Percentiles rank a stretch among this genome's conserved stretches.
Evolutionary conservation across 78 protist genomes (phyloP).

Genomic region (Cavenderia fasciculata): DNA sequence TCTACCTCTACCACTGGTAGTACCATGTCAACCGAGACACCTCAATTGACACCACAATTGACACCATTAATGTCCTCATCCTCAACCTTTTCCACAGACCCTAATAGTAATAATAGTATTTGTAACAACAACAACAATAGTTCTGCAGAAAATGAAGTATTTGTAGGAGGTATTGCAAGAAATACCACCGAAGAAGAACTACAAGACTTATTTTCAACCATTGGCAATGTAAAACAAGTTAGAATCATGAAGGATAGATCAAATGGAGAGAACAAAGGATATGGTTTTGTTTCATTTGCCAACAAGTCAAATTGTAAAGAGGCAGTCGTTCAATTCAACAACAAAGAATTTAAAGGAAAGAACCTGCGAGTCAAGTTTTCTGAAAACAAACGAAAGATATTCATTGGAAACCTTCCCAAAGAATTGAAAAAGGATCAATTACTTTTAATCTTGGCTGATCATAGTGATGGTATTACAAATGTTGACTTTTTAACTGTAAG

Average conservation of each 20-base stretch:
- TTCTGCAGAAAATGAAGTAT: constrained; percentile 13
- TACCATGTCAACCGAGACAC: background rate
- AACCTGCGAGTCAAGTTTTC: constrained; percentile 19
- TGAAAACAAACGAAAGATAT: constrained; percentile 22
- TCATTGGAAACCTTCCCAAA: constrained; percentile 62
- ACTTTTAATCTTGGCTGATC: background rate
- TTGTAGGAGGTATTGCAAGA: constrained; percentile 25
- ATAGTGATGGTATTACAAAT: background rate
- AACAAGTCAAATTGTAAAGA: constrained; percentile 24
- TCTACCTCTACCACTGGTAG: background rate
- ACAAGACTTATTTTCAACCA: background rate
- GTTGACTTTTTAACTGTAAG: constrained; percentile 21
- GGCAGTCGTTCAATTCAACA: background rate
- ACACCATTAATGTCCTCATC: background rate
- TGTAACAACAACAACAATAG: background rate
- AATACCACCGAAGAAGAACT: constrained; percentile 15
- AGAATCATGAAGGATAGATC: constrained; percentile 43
- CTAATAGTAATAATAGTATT: background rate
- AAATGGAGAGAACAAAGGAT: constrained; percentile 38
- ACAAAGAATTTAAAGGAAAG: constrained; percentile 30
- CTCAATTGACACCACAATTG: background rate
- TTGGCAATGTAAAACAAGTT: background rate
- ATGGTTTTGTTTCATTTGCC: constrained; percentile 22
- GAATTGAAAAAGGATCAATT: constrained; percentile 15
- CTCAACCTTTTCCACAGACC: background rate